Evolutionary conservation across 1,139 yeast species (phyloP).

Genomic region (Zygosaccharomyces pseudobailii): DNA sequence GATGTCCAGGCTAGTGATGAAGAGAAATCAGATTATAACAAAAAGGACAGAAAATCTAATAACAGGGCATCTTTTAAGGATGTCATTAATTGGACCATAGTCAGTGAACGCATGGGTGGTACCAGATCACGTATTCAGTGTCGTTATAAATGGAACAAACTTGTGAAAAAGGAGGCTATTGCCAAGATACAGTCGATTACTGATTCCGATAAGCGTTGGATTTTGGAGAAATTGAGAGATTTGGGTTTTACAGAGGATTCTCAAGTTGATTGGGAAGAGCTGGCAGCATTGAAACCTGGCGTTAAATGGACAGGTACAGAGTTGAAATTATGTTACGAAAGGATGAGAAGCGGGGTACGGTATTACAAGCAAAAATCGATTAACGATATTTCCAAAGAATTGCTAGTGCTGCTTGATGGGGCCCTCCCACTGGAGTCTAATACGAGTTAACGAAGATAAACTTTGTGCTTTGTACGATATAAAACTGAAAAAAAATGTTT

Average conservation of each 20-base stretch:
- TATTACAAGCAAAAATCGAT: slow-evolving; percentile 39
- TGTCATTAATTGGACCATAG: slow-evolving; percentile 81
- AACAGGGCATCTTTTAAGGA: slow-evolving; percentile 26
- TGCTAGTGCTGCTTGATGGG: slow-evolving; percentile 24
- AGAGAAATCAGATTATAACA: slow-evolving; percentile 20
- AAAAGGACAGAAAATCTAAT: slow-evolving; percentile 10
- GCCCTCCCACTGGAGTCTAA: slow-evolving; percentile 15
- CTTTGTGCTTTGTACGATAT: not conserved
- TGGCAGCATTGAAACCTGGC: slow-evolving; percentile 44
- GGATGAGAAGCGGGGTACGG: slow-evolving; percentile 41
- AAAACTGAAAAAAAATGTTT: not conserved
- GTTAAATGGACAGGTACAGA: slow-evolving; percentile 45
- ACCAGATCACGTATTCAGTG: slow-evolving; percentile 87
- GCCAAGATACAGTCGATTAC: slow-evolving; percentile 48
- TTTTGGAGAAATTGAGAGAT: slow-evolving; percentile 48
- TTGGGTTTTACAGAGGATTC: slow-evolving; percentile 44
- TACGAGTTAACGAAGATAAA: slow-evolving; percentile 2
- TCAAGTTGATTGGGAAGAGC: slow-evolving; percentile 62
- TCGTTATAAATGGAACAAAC: slow-evolving; percentile 88
- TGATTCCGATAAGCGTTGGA: slow-evolving; percentile 51
- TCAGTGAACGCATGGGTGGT: slow-evolving; percentile 86
- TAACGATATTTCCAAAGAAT: slow-evolving; percentile 37
- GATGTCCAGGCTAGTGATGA: slow-evolving; percentile 20
- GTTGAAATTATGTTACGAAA: slow-evolving; percentile 42
- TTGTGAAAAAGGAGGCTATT: slow-evolving; percentile 56